Evolutionary conservation across 345 rosid species (phyloP).

Genomic region (Capsella bursapastoris): DNA sequence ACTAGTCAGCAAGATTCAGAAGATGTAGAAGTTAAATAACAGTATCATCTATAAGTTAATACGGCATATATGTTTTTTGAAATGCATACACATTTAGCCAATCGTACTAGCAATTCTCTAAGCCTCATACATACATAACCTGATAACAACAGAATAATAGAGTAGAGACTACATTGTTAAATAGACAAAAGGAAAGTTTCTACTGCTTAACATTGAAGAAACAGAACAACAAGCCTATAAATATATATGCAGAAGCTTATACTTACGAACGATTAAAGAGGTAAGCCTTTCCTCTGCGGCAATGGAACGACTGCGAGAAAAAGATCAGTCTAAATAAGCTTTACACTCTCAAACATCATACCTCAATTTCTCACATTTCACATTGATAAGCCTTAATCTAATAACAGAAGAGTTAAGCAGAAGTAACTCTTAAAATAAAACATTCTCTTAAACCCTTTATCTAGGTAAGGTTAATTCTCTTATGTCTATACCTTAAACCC

Average conservation of each 20-base stretch:
- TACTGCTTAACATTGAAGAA: neutral
- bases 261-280: slow-evolving; percentile 82
- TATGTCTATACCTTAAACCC: slow-evolving; percentile 5
- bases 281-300: slow-evolving; percentile 80
- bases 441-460: neutral
- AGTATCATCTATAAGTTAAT: slow-evolving; percentile 1
- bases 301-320: slow-evolving; percentile 60
- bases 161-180: neutral
- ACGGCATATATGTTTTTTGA: neutral
- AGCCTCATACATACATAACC: neutral
- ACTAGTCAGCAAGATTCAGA: slow-evolving; percentile 27
- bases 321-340: neutral
- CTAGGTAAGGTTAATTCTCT: neutral
- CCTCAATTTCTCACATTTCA: neutral
- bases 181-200: neutral
- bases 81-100: neutral
- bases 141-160: neutral
- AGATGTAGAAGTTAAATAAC: neutral
- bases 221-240: slow-evolving; percentile 22
- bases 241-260: neutral
- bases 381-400: slow-evolving; percentile 1
- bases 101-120: neutral
- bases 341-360: slow-evolving; percentile 13
- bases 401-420: neutral
- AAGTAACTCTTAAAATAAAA: slow-evolving; percentile 7